phyloP scores from a whole-genome alignment of 176 grass and related monocot genomes.

The Rhynchospora breviuscula region DNA sequence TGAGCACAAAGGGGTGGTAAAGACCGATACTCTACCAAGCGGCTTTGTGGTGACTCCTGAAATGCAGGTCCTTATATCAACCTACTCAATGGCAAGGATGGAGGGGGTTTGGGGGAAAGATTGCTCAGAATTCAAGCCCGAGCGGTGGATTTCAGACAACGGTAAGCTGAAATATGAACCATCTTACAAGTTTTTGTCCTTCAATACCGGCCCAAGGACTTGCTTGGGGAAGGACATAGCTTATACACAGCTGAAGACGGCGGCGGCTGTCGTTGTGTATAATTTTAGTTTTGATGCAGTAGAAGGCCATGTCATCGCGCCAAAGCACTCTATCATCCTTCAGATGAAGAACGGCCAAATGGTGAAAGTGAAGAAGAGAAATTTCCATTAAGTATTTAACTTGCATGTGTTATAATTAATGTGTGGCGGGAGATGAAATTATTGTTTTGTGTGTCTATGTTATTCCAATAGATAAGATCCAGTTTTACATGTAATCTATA shows the following conservation, averaged over 20 bases:
- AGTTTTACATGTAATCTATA: neutral
- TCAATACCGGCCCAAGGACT: constrained; percentile 68
- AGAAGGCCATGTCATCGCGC: constrained; percentile 43
- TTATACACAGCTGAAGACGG: constrained; percentile 74
- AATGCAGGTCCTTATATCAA: constrained; percentile 44
- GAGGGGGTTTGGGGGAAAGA: constrained; percentile 79
- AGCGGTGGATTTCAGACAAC: constrained; percentile 51
- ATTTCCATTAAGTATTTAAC: neutral
- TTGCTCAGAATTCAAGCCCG: constrained; percentile 69
- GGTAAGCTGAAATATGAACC: constrained; percentile 66
- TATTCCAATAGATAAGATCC: neutral
- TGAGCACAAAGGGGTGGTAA: constrained; percentile 67
- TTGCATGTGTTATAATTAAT: neutral
- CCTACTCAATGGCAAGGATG: constrained; percentile 68
- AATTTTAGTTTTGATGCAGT: constrained; percentile 53
- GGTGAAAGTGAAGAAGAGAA: constrained; percentile 48
- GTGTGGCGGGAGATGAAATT: neutral
- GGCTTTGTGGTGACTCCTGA: constrained; percentile 37
- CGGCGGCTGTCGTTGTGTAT: constrained; percentile 47
- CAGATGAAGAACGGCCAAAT: constrained; percentile 68
- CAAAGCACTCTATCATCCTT: constrained; percentile 80
- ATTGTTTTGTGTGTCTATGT: neutral
- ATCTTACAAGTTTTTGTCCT: constrained; percentile 81
- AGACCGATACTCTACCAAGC: constrained; percentile 54
- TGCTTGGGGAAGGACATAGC: constrained; percentile 88